Percentiles rank a stretch among this genome's conserved stretches.
These are phyloP conservation scores for Plasmodium adleri DNA, from an alignment of 169 alveolate species.

Conservation along the genomic window DNA sequence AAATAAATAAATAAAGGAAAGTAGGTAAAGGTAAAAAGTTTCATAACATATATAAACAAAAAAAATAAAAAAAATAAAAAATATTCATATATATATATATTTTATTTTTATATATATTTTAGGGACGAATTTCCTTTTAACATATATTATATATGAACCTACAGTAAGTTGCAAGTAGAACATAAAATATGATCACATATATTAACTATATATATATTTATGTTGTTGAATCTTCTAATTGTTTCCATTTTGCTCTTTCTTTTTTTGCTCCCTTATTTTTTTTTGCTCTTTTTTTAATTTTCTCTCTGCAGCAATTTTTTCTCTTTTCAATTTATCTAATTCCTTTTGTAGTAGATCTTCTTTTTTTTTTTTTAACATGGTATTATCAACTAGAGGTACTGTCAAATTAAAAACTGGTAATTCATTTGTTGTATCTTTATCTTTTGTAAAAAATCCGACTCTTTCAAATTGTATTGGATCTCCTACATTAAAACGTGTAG, in stretches of 20 bases:
- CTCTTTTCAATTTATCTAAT: constrained; percentile 45
- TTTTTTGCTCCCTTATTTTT: constrained; percentile 37
- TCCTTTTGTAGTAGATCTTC: constrained; percentile 46
- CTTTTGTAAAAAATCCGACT: constrained; percentile 89
- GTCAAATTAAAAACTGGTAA: constrained; percentile 82
- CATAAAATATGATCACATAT: too few species aligned
- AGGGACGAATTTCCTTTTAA: too few species aligned
- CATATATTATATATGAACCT: too few species aligned
- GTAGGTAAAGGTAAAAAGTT: too few species aligned
- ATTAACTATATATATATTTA: too few species aligned
- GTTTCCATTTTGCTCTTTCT: constrained; percentile 1
- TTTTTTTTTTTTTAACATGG: constrained; percentile 60
- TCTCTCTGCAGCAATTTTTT: constrained; percentile 39
- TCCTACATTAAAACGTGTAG: constrained; percentile 74
- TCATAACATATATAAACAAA: too few species aligned
- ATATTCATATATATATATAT: too few species aligned
- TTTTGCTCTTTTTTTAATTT: constrained; percentile 49
- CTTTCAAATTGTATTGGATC: constrained; percentile 91
- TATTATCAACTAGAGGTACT: constrained; percentile 82
- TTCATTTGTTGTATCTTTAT: constrained; percentile 82
- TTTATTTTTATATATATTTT: too few species aligned
- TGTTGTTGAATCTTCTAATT: too few species aligned
- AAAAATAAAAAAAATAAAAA: too few species aligned
- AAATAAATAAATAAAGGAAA: too few species aligned
- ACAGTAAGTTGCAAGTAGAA: too few species aligned